Percentiles rank a stretch among this genome's conserved stretches.
Evolutionary conservation across 257 asterid genomes (phyloP).

Genomic region (Plantago ovata): DNA sequence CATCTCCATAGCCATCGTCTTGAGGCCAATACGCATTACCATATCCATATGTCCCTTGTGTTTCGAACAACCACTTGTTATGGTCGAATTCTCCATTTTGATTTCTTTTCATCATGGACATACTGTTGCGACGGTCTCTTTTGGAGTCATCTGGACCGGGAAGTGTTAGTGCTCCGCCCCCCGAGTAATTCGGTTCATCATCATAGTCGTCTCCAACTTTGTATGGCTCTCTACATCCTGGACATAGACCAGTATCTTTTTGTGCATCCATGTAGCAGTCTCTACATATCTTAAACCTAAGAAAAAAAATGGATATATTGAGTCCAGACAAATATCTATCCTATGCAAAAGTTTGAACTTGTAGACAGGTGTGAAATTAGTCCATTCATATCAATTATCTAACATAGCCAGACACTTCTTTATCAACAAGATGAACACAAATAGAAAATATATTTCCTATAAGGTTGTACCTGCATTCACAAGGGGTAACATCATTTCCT

Average conservation of each 20-base stretch:
- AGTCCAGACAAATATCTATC: too few relatives aligned
- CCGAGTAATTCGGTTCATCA: slow-evolving; percentile 46
- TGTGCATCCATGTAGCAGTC: slow-evolving; percentile 91
- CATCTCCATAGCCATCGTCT: slow-evolving; percentile 56
- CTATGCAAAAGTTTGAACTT: too few relatives aligned
- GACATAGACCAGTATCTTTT: slow-evolving; percentile 64
- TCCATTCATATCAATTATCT: too few relatives aligned
- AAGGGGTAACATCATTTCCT: slow-evolving; percentile 66
- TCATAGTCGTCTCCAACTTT: slow-evolving; percentile 59
- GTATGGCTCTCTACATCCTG: slow-evolving; percentile 83
- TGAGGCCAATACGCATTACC: slow-evolving; percentile 90
- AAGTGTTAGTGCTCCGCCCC: slow-evolving; percentile 48
- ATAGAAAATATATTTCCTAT: neutral
- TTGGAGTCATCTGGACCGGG: slow-evolving; percentile 56
- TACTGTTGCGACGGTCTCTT: slow-evolving; percentile 33
- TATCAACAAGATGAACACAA: too few relatives aligned
- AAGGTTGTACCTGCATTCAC: slow-evolving; percentile 63
- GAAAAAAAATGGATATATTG: neutral
- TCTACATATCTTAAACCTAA: slow-evolving; percentile 78
- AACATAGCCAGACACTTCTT: too few relatives aligned
- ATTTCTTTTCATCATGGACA: slow-evolving; percentile 77
- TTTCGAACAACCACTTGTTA: slow-evolving; percentile 77
- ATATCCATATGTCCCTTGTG: slow-evolving; percentile 81
- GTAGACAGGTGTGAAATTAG: too few relatives aligned
- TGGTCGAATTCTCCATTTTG: slow-evolving; percentile 86